Percentiles rank a stretch among this genome's conserved stretches.
Conservation (phyloP, 345 rosid genomes). For the Salix udensis region DNA sequence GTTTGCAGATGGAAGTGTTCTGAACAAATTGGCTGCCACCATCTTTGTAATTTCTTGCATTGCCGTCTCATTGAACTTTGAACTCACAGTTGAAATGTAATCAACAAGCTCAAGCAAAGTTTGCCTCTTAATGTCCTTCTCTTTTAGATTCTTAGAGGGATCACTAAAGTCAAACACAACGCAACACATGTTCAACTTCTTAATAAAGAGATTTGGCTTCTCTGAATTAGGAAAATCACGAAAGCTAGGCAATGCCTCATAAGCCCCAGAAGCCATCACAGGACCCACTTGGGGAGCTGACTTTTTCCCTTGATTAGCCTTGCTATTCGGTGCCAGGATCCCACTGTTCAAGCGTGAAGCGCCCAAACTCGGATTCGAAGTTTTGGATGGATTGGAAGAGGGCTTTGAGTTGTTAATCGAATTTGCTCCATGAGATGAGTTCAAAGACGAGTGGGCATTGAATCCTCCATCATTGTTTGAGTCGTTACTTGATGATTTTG, state of each 20-base stretch:
- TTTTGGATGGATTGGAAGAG: conserved; percentile 34
- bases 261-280: conserved; percentile 34
- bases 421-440: conserved; percentile 39
- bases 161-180: conserved; percentile 66
- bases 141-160: conserved; percentile 56
- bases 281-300: conserved; percentile 34
- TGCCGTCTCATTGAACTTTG: conserved; percentile 27
- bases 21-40: conserved; percentile 28
- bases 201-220: conserved; percentile 59
- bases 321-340: conserved; percentile 27
- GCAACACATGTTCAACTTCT: conserved; percentile 60
- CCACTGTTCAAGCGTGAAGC: conserved; percentile 47
- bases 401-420: conserved; percentile 36
- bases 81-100: conserved; percentile 45
- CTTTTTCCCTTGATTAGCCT: conserved; percentile 44
- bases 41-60: conserved; percentile 29
- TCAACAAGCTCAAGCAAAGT: conserved; percentile 71
- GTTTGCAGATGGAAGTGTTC: conserved; percentile 19
- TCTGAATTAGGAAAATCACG: conserved; percentile 60
- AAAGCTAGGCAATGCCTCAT: conserved; percentile 66
- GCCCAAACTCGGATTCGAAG: conserved; percentile 27
- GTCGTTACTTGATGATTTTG: conserved; percentile 53
- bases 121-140: conserved; percentile 78
- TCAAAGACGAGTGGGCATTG: conserved; percentile 33
- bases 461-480: conserved; percentile 44